These are phyloP conservation scores for Excoecaria agallocha DNA, from an alignment of 345 rosid genomes.

Conservation along the genomic window DNA sequence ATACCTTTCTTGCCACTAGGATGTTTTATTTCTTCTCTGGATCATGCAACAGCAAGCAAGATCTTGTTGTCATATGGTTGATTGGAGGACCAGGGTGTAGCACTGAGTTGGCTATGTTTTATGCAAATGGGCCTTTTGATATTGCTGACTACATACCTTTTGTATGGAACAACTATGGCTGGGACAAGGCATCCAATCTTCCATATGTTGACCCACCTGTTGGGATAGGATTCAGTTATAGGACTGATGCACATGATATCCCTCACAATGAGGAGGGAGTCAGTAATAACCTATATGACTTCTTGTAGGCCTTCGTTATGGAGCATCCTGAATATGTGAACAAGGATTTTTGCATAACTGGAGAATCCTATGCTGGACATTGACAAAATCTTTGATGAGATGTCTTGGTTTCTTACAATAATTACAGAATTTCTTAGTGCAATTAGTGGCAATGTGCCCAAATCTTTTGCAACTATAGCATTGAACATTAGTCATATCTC, in stretches of 20 bases:
- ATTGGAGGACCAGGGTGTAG: conserved; percentile 99
- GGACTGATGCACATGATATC: conserved; percentile 74
- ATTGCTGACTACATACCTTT: conserved; percentile 81
- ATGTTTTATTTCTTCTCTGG: conserved; percentile 98
- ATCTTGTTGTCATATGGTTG: conserved; percentile 94
- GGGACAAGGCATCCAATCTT: conserved; percentile 95
- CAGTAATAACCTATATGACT: conserved; percentile 89
- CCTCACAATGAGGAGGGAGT: conserved; percentile 88
- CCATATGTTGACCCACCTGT: conserved; percentile 92
- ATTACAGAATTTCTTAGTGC: too few species aligned
- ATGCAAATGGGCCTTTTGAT: conserved; percentile 91
- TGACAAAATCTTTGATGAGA: too few species aligned
- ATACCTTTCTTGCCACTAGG: conserved; percentile 75
- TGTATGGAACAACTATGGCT: conserved; percentile 80
- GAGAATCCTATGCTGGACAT: conserved; percentile 99
- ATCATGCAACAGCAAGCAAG: conserved; percentile 71
- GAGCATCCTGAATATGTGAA: conserved; percentile 78
- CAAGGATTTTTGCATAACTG: conserved; percentile 92
- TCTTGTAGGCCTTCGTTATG: conserved; percentile 85
- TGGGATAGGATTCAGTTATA: conserved; percentile 98
- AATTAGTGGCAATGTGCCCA: too few species aligned
- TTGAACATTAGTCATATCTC: too few species aligned
- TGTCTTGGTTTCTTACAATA: too few species aligned
- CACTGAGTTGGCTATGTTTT: conserved; percentile 94
- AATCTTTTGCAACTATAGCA: too few species aligned